Conservation (phyloP, 78 protist genomes). For the Chrysochromulina parva region DNA sequence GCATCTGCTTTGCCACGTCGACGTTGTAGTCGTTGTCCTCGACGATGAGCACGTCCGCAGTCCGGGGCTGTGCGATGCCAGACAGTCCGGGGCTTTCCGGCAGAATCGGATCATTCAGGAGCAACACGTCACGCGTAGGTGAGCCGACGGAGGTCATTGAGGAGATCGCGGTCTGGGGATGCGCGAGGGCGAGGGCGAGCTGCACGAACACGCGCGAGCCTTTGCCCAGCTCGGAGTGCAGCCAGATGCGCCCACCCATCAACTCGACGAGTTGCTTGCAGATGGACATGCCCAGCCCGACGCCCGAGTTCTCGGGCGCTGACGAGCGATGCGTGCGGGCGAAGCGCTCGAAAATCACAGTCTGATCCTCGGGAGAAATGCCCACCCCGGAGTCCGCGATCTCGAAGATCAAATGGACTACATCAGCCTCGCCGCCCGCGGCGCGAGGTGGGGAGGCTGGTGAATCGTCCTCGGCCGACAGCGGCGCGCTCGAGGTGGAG, state of each 20-base stretch:
- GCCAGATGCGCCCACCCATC: neutral
- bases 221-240: too few relatives aligned
- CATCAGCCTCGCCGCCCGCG: too few relatives aligned
- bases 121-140: too few relatives aligned
- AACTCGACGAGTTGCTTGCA: neutral
- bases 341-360: neutral
- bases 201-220: too few relatives aligned
- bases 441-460: too few relatives aligned
- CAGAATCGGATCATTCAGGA: too few relatives aligned
- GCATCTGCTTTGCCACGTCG: neutral
- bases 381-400: neutral
- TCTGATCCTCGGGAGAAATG: neutral
- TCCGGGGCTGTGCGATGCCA: neutral
- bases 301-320: neutral
- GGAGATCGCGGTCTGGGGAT: too few relatives aligned
- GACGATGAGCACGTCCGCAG: neutral
- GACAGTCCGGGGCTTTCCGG: too few relatives aligned
- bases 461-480: too few relatives aligned
- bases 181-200: too few relatives aligned
- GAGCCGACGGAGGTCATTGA: too few relatives aligned
- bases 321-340: neutral
- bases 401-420: neutral
- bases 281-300: neutral
- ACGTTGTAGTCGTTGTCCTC: neutral
- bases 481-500: too few relatives aligned